Base-by-base conservation (phyloP, 2,329 filamentous ascomycete species). In the Beauveria brongniartii region DNA sequence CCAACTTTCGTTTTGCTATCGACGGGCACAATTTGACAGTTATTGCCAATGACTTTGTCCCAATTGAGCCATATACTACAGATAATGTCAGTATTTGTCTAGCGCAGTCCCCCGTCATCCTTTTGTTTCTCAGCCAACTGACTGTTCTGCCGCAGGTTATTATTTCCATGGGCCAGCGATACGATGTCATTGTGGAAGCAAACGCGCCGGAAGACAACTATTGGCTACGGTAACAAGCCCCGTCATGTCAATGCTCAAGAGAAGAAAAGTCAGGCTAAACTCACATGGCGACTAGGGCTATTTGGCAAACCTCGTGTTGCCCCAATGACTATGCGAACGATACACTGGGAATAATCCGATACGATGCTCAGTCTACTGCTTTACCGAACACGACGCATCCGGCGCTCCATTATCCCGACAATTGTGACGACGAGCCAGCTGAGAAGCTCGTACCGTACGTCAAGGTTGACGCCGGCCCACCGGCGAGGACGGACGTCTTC, bases 1-100 rank as follows among this genome's bases (percentile, higher is more conserved):
- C 74, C 62, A 77, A 48, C 26, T 48, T 76, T 69, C 75, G 76
- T 63, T 83, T 83, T 65, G 74, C 73, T 40, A 81, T 84, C 61
- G 81, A 84, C 68, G 78, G 80, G 55, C 85, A 88, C 69, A 77
- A 68, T 0, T 68, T 88, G 65, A 80, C 75, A 0, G 82, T 88
- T 40, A 83, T 88, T 41, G 75, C 78, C 0, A 73, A 71, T 20
- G 85, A 86, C 62, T 71, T 86, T 3, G 80, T 87, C 0, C 82
- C 83, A 1, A 75, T 87, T 34, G 66, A 75, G 28, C 84, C 84
- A 0, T 87, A 80, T 63, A 71, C 71, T 0, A 78, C 82, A 0
- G 73, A 76, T 0, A 57, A 77, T 22, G 70, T 86, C 24, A 78
- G 46, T 26, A 48, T 48, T 8, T 14, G 14, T 37, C 34, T 16